Conservation (phyloP, 768 basidiomycete genomes). For the Neoboletus subvelutipes region DNA sequence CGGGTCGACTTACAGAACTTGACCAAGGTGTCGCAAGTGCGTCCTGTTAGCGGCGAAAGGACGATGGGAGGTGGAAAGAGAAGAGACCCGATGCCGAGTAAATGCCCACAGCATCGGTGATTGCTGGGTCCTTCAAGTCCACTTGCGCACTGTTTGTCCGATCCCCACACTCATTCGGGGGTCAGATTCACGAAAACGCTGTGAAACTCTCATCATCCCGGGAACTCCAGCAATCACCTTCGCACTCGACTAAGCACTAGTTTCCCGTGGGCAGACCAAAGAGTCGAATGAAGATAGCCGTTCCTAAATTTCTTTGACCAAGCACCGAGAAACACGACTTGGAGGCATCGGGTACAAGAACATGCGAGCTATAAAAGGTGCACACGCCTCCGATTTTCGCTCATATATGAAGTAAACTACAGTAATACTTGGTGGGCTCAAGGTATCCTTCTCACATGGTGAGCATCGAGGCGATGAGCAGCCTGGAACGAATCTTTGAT, state of each 20-base stretch:
- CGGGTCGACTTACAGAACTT: constrained; percentile 18
- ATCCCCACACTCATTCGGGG: not conserved
- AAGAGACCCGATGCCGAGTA: not conserved
- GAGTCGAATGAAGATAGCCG: not conserved
- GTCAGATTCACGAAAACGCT: not conserved
- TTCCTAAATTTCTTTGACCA: not conserved
- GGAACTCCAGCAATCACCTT: constrained; percentile 2
- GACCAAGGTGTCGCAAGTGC: constrained; percentile 10
- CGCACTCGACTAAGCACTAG: constrained; percentile 1
- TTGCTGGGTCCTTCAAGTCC: not conserved
- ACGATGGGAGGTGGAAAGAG: constrained; percentile 1
- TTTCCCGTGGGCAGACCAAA: too few species aligned
- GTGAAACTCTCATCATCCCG: constrained; percentile 18
- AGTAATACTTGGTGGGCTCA: not conserved
- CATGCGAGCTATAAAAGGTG: constrained; percentile 70
- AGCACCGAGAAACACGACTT: not conserved
- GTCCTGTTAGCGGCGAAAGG: constrained; percentile 9
- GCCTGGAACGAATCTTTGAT: not conserved
- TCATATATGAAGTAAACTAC: constrained; percentile 6
- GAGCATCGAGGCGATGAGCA: constrained; percentile 14
- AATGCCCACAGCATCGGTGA: constrained; percentile 7
- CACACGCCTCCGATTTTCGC: constrained; percentile 16
- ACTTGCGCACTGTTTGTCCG: not conserved
- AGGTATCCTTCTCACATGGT: constrained; percentile 75
- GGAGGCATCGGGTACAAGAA: not conserved